Conservation (phyloP, 2,329 filamentous ascomycete genomes). For the Fusarium annulatum region DNA sequence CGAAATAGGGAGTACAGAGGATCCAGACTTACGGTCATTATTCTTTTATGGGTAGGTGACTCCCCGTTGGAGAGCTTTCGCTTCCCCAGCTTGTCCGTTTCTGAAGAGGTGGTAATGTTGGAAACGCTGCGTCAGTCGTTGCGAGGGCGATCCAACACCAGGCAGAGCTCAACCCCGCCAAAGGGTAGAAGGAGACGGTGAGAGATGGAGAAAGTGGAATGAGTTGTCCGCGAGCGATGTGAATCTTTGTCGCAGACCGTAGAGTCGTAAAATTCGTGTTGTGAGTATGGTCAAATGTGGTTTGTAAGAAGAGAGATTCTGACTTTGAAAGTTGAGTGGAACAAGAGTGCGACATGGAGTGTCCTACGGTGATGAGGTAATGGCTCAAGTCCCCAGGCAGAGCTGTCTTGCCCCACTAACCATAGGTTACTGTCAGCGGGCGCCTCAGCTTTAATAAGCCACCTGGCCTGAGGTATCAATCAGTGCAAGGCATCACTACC, state of each 20-base stretch:
- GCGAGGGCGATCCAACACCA: conserved; percentile 48
- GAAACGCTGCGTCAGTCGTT: conserved; percentile 38
- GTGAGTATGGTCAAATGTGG: conserved; percentile 22
- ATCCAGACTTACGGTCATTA: conserved; percentile 67
- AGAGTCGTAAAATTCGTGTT: conserved; percentile 6
- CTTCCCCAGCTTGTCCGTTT: conserved; percentile 70
- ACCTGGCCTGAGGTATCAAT: not conserved
- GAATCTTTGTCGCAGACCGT: conserved; percentile 27
- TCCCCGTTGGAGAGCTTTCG: conserved; percentile 74
- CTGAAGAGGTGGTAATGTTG: conserved; percentile 51
- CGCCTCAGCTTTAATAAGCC: conserved; percentile 35
- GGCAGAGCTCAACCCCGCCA: conserved; percentile 54
- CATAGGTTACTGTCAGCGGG: not conserved
- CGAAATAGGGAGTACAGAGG: not conserved
- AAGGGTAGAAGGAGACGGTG: conserved; percentile 29
- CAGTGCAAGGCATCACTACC: not conserved
- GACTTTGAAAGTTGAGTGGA: conserved; percentile 21
- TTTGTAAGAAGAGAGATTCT: conserved; percentile 31
- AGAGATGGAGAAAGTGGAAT: conserved; percentile 3
- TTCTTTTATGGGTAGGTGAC: conserved; percentile 67
- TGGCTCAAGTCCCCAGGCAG: conserved; percentile 30
- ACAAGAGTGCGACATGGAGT: conserved; percentile 29
- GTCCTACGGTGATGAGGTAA: conserved; percentile 45
- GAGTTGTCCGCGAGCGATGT: conserved; percentile 22
- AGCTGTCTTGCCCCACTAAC: conserved; percentile 28